phyloP scores from a whole-genome alignment of 768 basidiomycete genomes.

The Sarcodon aspratus region DNA sequence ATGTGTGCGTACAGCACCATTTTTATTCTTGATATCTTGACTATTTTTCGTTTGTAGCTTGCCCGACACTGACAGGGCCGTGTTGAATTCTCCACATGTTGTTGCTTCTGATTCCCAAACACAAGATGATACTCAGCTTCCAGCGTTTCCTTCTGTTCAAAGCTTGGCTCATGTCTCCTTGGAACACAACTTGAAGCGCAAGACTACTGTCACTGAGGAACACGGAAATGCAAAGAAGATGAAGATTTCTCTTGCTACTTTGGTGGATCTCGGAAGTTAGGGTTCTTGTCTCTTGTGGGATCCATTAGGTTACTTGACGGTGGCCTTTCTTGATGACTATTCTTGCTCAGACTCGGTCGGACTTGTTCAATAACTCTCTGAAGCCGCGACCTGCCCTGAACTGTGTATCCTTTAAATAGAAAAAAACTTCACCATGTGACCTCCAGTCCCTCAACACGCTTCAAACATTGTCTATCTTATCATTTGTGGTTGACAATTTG shows the following conservation, averaged over 20 bases:
- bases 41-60: no score
- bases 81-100: neutral
- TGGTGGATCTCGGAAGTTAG: constrained; percentile 50
- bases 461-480: constrained; percentile 30
- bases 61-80: no score
- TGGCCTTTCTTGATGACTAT: neutral
- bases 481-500: constrained; percentile 29
- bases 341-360: neutral
- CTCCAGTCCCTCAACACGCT: constrained; percentile 25
- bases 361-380: neutral
- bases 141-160: constrained; percentile 6
- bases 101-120: constrained; percentile 20
- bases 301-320: neutral
- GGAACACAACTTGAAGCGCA: constrained; percentile 25
- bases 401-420: neutral
- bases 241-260: constrained; percentile 61
- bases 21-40: no score
- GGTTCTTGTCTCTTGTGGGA: neutral
- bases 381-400: neutral
- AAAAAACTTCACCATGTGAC: neutral
- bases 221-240: constrained; percentile 39
- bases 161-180: constrained; percentile 4
- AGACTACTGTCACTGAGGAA: constrained; percentile 10
- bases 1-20: no score
- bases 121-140: constrained; percentile 26